Conservation (phyloP, 768 basidiomycete species). For the Vararia minispora region DNA sequence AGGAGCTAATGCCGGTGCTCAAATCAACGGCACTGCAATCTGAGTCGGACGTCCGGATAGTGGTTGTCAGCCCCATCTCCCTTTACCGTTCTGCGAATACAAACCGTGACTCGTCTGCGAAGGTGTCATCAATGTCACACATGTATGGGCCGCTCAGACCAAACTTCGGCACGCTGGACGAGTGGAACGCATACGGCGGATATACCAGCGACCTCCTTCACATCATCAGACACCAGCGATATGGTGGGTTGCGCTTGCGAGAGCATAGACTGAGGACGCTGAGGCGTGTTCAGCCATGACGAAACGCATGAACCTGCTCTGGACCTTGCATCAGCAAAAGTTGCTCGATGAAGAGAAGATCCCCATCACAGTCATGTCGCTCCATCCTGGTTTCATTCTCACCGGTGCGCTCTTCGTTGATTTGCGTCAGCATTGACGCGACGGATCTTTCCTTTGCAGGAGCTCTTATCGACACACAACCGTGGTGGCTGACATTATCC, state of each 20-base stretch:
- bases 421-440: no score
- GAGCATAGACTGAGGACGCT: neutral
- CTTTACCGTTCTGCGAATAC: neutral
- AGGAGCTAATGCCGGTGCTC: neutral
- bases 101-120: neutral
- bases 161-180: conserved; percentile 1
- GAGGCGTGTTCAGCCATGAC: neutral
- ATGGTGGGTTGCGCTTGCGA: neutral
- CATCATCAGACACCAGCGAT: conserved; percentile 1
- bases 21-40: conserved; percentile 1
- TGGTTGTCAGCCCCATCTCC: neutral
- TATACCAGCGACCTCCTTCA: neutral
- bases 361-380: neutral
- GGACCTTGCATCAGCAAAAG: conserved; percentile 1
- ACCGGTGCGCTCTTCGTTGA: neutral
- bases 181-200: conserved; percentile 1
- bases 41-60: conserved; percentile 2
- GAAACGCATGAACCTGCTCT: conserved; percentile 4
- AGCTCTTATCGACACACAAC: no score
- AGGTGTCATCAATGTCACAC: neutral
- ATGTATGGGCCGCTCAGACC: neutral
- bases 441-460: no score
- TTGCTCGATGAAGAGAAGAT: conserved; percentile 1
- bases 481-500: conserved; percentile 2
- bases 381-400: neutral